These are phyloP conservation scores for Suhomyces bokatorum DNA, from an alignment of 1,139 yeast species.

Conservation along the genomic window DNA sequence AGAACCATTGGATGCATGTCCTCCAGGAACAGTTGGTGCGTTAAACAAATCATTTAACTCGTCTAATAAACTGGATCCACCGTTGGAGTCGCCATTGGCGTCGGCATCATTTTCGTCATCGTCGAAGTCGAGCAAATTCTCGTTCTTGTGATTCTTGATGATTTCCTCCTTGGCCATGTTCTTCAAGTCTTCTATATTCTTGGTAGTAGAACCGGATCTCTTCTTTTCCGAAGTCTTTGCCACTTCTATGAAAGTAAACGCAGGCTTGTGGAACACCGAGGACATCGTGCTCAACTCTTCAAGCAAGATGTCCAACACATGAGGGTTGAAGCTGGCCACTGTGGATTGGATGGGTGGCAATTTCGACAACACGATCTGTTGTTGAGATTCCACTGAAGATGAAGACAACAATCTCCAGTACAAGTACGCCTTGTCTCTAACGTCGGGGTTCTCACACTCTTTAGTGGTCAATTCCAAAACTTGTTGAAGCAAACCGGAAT, in stretches of 20 bases:
- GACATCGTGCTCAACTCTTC: conserved; percentile 82
- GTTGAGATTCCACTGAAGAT: conserved; percentile 39
- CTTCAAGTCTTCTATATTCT: conserved; percentile 67
- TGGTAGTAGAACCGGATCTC: conserved; percentile 16
- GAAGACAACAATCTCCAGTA: conserved; percentile 88
- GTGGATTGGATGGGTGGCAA: conserved; percentile 74
- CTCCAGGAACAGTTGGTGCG: conserved; percentile 28
- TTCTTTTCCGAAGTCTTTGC: conserved; percentile 26
- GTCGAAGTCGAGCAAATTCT: conserved; percentile 77
- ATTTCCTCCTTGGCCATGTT: conserved; percentile 78
- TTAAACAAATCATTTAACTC: conserved; percentile 70
- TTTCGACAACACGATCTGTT: conserved; percentile 56
- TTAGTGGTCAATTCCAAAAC: conserved; percentile 77
- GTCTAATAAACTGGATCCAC: conserved; percentile 44
- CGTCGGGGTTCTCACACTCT: conserved; percentile 84
- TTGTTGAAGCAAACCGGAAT: conserved; percentile 58
- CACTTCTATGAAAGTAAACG: conserved; percentile 61
- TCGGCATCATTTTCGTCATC: conserved; percentile 55
- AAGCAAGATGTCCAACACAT: conserved; percentile 64
- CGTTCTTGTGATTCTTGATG: conserved; percentile 65
- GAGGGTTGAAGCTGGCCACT: conserved; percentile 69
- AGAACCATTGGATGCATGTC: conserved; percentile 10
- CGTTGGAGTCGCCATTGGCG: conserved; percentile 19
- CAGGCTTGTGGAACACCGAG: conserved; percentile 87
- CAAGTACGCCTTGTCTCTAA: conserved; percentile 89